Conservation (phyloP, 331 rosid species). For the Stylosanthes scabra region DNA sequence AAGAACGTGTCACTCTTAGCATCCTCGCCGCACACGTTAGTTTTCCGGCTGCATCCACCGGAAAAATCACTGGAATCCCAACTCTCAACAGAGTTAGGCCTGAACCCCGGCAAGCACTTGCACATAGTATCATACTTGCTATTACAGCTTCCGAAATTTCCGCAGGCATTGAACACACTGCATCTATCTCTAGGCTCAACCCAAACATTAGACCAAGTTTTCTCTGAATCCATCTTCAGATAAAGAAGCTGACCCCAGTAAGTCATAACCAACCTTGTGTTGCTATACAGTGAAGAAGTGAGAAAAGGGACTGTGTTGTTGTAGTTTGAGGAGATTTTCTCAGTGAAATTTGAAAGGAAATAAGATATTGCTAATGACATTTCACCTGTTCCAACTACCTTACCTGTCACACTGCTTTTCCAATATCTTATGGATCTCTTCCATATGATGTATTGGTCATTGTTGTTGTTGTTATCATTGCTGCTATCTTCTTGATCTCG, state of each 20-base stretch:
- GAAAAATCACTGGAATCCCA: constrained; percentile 70
- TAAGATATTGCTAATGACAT: constrained; percentile 65
- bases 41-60: constrained; percentile 69
- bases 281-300: constrained; percentile 55
- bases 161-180: constrained; percentile 76
- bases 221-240: constrained; percentile 56
- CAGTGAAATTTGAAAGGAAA: constrained; percentile 67
- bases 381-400: constrained; percentile 57
- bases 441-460: constrained; percentile 63
- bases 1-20: constrained; percentile 55
- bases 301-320: constrained; percentile 69
- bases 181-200: constrained; percentile 76
- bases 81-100: constrained; percentile 53
- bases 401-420: constrained; percentile 68
- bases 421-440: constrained; percentile 74
- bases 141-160: constrained; percentile 73
- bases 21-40: constrained; percentile 53
- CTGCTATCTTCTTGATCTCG: constrained; percentile 53
- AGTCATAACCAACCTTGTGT: constrained; percentile 67
- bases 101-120: constrained; percentile 82
- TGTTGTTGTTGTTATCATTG: no score
- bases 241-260: constrained; percentile 68
- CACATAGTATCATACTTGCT: constrained; percentile 62
- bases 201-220: constrained; percentile 69
- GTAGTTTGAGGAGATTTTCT: constrained; percentile 51